Evolutionary conservation across 352 stramenopile genomes (phyloP), one percentile per base, ranked within the genome.

Genomic region (Globisporangium uncinulatum): DNA sequence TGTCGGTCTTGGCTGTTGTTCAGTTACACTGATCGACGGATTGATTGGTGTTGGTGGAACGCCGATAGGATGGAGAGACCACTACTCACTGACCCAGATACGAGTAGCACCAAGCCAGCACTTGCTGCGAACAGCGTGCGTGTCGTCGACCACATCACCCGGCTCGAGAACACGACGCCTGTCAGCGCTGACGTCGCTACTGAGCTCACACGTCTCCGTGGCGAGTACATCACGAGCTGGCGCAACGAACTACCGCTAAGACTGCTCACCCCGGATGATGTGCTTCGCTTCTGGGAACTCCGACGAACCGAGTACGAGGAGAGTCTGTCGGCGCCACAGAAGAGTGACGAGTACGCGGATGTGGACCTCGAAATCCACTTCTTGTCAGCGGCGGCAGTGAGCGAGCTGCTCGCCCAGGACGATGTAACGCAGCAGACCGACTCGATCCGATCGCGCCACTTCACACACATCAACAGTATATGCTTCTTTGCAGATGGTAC

Each of bases 401-500:
- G 64, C 15, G 43, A 64, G 17, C 51, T 86, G 13, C 56, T 85
- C 9, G 42, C 59, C 1, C 44, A 79, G 44, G 32, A 61, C 29
- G 43, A 6, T 13, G 17, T 5, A 37, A 69, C 46, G 39, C 45
- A 8, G 45, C 29, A 9, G 53, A 64, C 19, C 19, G 24, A 36
- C 45, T 15, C 19, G 9, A 9, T 11, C 44, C 6, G 45, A 68
- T 57, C 61, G 19, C 64, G n/a, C 14, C 47, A 48, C 0, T 79
- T 87, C 43, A 62, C 79, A 19, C 70, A 76, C 8, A 66, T 87
- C 45, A 92, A 92, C 62, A 74, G 71, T 31, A 87, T 92, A 43
- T 92, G 82, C 57, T 84, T 92, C 45, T 86, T 89, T 43, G 75
- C 75, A 6, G 69, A 87, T 60, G 76, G 78, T 87, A 62, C 32